Percentiles rank a stretch among this genome's conserved stretches.
Evolutionary conservation across 352 stramenopile species (phyloP).

Genomic region (Blastocystis sp.): DNA sequence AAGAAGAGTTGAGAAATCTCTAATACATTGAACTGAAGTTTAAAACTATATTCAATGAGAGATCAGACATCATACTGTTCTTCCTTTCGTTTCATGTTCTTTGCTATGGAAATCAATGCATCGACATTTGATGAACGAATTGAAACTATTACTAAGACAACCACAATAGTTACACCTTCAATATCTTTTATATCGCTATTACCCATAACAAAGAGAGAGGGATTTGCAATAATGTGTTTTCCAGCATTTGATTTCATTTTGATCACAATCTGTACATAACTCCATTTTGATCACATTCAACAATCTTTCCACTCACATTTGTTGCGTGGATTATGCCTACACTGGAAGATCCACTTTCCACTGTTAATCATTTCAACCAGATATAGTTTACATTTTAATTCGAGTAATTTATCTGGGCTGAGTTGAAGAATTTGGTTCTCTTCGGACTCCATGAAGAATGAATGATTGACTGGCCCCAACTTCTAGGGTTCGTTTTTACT

Average conservation of each 20-base stretch:
- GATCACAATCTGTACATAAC: neutral
- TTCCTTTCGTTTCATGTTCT: neutral
- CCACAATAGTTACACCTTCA: neutral
- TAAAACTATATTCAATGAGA: neutral
- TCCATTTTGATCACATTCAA: neutral
- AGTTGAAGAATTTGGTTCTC: neutral
- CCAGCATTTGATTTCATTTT: constrained; percentile 57
- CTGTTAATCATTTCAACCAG: neutral
- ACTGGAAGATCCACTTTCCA: neutral
- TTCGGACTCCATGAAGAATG: neutral
- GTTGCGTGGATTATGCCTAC: neutral
- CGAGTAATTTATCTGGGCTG: neutral
- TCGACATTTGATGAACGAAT: constrained; percentile 38
- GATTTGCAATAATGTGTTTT: constrained; percentile 20
- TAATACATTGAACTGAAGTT: constrained; percentile 42
- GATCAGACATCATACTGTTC: neutral
- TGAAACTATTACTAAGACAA: neutral
- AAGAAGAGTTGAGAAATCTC: constrained; percentile 36
- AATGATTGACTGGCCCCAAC: neutral
- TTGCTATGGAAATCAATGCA: neutral
- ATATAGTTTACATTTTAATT: neutral
- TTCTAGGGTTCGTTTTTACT: no score
- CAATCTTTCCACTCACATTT: constrained; percentile 15
- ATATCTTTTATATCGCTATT: neutral
- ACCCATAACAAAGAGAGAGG: constrained; percentile 6